These are phyloP conservation scores for Neoarthrinium moseri DNA, from an alignment of 2,329 filamentous ascomycete genomes.

Conservation along the genomic window DNA sequence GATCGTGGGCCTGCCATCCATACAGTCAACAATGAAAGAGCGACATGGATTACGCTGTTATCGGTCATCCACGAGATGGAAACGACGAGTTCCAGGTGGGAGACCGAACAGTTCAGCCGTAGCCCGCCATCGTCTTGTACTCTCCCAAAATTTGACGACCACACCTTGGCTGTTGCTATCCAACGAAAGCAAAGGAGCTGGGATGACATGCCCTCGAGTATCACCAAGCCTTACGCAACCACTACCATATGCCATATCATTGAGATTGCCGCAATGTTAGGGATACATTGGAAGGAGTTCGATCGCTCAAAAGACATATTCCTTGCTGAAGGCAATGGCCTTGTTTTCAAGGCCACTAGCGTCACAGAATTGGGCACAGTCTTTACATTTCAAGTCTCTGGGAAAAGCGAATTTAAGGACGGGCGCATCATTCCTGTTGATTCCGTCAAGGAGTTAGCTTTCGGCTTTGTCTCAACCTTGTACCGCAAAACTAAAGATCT, in stretches of 20 bases:
- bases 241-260: not conserved
- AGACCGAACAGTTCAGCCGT: not conserved
- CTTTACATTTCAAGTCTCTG: not conserved
- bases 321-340: not conserved
- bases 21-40: constrained; percentile 1
- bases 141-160: not conserved
- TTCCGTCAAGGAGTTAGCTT: not conserved
- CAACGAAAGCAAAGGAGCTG: not conserved
- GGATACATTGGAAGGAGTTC: not conserved
- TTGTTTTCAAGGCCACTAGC: not conserved
- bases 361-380: not conserved
- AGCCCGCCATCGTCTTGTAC: not conserved
- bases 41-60: not conserved
- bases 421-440: not conserved
- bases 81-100: not conserved
- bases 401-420: not conserved
- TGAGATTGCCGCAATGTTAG: not conserved
- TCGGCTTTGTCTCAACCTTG: not conserved
- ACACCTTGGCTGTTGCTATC: not conserved
- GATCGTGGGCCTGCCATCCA: not conserved
- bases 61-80: not conserved
- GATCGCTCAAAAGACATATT: not conserved
- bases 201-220: not conserved
- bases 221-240: not conserved
- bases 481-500: not conserved